Percentiles rank a stretch among this genome's conserved stretches.
Evolutionary conservation across 2,329 filamentous ascomycete species (phyloP).

Genomic region (Acrocalymma vagum): DNA sequence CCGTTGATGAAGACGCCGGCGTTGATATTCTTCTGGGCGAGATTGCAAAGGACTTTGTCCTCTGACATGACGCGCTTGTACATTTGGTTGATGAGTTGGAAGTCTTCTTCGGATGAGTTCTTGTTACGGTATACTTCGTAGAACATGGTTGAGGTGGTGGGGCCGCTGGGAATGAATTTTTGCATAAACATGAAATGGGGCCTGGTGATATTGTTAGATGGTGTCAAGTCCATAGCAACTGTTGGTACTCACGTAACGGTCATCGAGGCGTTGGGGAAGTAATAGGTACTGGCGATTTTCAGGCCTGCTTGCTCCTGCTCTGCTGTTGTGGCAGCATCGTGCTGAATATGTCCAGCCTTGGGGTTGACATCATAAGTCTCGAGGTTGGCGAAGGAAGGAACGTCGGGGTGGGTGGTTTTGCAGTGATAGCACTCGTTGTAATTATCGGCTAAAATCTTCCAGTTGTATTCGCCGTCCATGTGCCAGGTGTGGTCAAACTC

Average conservation of each 20-base stretch:
- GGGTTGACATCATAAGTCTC: constrained; percentile 57
- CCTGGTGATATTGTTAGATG: constrained; percentile 18
- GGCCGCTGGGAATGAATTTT: constrained; percentile 65
- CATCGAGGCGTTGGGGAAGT: constrained; percentile 41
- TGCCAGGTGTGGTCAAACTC: constrained; percentile 53
- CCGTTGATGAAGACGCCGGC: constrained; percentile 69
- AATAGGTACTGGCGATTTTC: constrained; percentile 40
- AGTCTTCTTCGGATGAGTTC: constrained; percentile 66
- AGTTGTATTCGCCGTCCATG: constrained; percentile 42
- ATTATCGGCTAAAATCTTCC: constrained; percentile 60
- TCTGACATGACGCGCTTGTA: constrained; percentile 72
- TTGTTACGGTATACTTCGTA: constrained; percentile 72
- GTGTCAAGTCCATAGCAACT: background rate
- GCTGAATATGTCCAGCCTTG: constrained; percentile 40
- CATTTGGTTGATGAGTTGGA: constrained; percentile 64
- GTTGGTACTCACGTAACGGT: constrained; percentile 34
- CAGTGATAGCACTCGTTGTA: constrained; percentile 75
- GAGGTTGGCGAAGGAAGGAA: constrained; percentile 64
- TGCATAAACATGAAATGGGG: constrained; percentile 70
- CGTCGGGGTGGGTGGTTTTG: constrained; percentile 66
- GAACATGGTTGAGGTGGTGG: constrained; percentile 63
- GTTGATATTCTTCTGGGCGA: constrained; percentile 68
- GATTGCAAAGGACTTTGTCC: constrained; percentile 69
- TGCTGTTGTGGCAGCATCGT: constrained; percentile 39
- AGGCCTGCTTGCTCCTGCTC: constrained; percentile 33